Conservation (phyloP, 202 grass and related monocot genomes). For the Thinopyrum obtusiflorum region DNA sequence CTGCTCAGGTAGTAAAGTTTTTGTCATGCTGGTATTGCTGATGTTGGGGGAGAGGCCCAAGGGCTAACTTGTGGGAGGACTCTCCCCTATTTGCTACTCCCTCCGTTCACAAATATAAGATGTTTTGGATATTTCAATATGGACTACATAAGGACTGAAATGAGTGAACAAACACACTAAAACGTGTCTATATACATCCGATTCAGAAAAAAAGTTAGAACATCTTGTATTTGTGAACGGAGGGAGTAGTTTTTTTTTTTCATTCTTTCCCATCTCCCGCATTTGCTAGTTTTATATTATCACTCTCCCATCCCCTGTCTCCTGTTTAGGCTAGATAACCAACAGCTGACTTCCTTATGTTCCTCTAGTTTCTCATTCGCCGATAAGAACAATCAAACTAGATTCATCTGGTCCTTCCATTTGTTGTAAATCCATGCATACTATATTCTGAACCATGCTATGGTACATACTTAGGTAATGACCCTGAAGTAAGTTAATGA, state of each 20-base stretch:
- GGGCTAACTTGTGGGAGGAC: neutral
- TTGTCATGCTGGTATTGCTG: neutral
- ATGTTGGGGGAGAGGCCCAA: neutral
- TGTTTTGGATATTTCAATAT: no score
- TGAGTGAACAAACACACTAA: no score
- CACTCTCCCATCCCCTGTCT: neutral
- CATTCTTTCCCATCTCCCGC: neutral
- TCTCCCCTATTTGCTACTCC: neutral
- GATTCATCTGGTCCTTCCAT: neutral
- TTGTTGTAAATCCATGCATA: neutral
- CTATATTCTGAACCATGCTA: neutral
- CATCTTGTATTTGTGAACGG: no score
- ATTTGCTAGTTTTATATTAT: neutral
- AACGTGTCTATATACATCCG: no score
- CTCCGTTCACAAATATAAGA: neutral
- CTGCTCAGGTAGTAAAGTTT: neutral
- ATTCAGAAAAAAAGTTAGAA: no score
- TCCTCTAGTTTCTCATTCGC: neutral
- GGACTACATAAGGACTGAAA: no score
- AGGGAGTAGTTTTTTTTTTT: no score
- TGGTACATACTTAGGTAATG: neutral
- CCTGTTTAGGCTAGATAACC: neutral
- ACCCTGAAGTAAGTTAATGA: neutral
- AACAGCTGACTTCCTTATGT: neutral
- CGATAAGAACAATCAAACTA: neutral